These are phyloP conservation scores for Brassica cretica DNA, from an alignment of 345 rosid genomes.

Conservation along the genomic window DNA sequence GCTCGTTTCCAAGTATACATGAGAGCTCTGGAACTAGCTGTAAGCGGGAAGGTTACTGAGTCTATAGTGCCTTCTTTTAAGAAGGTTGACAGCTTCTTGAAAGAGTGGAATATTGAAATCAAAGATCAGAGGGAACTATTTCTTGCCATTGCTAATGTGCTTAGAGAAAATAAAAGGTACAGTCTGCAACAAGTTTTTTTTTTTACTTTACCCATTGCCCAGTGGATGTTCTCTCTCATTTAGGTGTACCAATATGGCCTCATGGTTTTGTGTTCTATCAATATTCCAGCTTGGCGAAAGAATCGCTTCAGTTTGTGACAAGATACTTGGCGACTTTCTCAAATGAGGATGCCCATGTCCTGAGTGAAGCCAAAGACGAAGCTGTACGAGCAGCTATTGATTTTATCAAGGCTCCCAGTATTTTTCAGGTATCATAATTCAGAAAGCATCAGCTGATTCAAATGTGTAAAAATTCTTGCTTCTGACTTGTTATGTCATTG, in stretches of 20 bases:
- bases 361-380: conserved; percentile 88
- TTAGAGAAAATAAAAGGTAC: conserved; percentile 81
- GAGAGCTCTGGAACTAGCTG: conserved; percentile 71
- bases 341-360: conserved; percentile 55
- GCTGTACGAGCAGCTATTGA: conserved; percentile 72
- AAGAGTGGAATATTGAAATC: conserved; percentile 86
- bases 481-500: not conserved
- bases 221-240: not conserved
- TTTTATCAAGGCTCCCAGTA: conserved; percentile 82
- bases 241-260: not conserved
- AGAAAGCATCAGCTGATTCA: not conserved
- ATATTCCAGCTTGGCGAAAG: conserved; percentile 62
- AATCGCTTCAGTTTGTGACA: conserved; percentile 71
- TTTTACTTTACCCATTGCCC: not conserved
- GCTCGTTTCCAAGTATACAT: conserved; percentile 77
- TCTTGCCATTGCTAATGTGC: conserved; percentile 65
- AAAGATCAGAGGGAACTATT: conserved; percentile 80
- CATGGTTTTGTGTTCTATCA: not conserved
- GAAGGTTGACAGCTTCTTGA: conserved; percentile 82
- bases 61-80: conserved; percentile 68
- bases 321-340: conserved; percentile 87
- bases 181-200: not conserved
- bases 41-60: conserved; percentile 76
- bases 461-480: not conserved
- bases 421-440: conserved; percentile 63